Evolutionary conservation across 2,329 filamentous ascomycete species (phyloP).

Genomic region (Fusarium anthophilum): DNA sequence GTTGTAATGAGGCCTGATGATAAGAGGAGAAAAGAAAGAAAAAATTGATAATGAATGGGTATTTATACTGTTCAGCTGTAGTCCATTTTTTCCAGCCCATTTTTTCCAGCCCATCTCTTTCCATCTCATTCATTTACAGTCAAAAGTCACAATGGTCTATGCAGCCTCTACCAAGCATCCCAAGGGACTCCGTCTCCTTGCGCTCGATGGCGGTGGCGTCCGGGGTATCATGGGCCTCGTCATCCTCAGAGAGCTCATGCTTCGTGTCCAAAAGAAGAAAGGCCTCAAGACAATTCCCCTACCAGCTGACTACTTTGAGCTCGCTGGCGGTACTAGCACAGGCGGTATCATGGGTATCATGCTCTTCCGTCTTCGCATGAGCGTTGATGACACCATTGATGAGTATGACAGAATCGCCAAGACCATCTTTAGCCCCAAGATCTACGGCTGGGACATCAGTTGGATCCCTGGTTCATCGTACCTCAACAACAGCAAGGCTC

Average conservation of each 20-base stretch:
- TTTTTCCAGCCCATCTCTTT: accelerated
- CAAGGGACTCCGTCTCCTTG: neutral
- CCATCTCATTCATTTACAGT: neutral
- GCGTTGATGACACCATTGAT: constrained; percentile 16
- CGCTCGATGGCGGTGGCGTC: constrained; percentile 5
- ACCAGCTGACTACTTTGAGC: constrained; percentile 29
- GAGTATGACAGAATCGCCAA: constrained; percentile 30
- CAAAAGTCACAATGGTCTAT: neutral
- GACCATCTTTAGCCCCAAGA: constrained; percentile 26
- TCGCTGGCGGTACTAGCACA: constrained; percentile 28
- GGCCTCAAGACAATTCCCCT: neutral
- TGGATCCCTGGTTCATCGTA: constrained; percentile 1
- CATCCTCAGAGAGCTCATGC: constrained; percentile 9
- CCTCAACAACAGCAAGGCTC: constrained; percentile 24
- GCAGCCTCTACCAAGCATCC: neutral
- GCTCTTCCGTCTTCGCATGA: constrained; percentile 37
- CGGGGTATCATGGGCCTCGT: constrained; percentile 15
- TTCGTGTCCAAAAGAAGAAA: neutral
- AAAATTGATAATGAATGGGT: accelerated
- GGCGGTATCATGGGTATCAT: constrained; percentile 31
- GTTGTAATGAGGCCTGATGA: neutral
- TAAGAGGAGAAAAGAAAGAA: neutral
- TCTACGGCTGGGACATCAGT: constrained; percentile 20
- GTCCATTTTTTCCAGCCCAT: accelerated
- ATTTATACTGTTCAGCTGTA: neutral